These are phyloP conservation scores for Colletotrichum tropicale DNA, from an alignment of 2,329 filamentous ascomycete genomes.

Conservation along the genomic window DNA sequence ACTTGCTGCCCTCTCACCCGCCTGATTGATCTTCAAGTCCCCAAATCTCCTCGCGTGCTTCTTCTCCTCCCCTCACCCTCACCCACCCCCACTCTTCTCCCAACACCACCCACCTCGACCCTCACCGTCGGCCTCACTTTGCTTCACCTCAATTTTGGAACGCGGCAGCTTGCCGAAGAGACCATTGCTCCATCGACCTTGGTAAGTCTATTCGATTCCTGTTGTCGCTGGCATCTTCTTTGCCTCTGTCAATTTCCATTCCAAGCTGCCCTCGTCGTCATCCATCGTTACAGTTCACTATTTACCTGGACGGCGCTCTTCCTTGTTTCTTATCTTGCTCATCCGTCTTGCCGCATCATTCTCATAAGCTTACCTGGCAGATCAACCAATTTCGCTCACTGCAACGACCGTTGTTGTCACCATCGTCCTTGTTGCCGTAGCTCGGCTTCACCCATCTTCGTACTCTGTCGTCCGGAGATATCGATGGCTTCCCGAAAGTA, in stretches of 20 bases:
- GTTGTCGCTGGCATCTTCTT: background rate
- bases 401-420: background rate
- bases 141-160: conserved; percentile 12
- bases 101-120: background rate
- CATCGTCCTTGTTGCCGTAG: background rate
- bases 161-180: background rate
- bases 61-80: background rate
- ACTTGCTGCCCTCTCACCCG: background rate
- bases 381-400: background rate
- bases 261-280: background rate
- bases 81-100: background rate
- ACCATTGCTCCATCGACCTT: background rate
- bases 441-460: background rate
- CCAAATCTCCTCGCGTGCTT: background rate
- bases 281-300: background rate
- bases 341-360: background rate
- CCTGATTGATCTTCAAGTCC: background rate
- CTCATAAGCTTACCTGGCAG: background rate
- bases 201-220: background rate
- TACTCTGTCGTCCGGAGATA: background rate
- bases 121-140: background rate
- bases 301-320: background rate
- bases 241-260: background rate
- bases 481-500: conserved; percentile 12
- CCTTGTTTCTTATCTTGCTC: background rate